phyloP scores from a whole-genome alignment of 1,139 yeast species.

The Ashbya aceris region DNA sequence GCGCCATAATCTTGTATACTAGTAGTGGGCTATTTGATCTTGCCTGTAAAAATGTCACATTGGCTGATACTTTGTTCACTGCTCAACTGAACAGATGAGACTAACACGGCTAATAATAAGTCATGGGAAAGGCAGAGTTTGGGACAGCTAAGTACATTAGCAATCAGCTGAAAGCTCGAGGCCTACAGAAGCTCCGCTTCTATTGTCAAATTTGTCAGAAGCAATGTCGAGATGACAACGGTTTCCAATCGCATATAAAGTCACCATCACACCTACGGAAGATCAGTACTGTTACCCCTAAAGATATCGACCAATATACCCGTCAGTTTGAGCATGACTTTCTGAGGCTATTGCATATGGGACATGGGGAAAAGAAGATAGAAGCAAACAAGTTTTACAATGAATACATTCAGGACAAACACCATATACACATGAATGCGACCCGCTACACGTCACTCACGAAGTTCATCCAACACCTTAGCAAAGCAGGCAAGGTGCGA shows the following conservation, averaged over 20 bases:
- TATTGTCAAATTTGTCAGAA: slow-evolving; percentile 89
- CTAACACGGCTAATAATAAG: neutral
- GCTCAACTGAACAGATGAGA: too few species aligned
- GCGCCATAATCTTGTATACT: too few species aligned
- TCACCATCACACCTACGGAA: slow-evolving; percentile 68
- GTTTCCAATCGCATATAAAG: slow-evolving; percentile 76
- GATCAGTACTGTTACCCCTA: slow-evolving; percentile 38
- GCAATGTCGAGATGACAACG: slow-evolving; percentile 94
- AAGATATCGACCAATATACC: slow-evolving; percentile 53
- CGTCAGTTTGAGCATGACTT: slow-evolving; percentile 55
- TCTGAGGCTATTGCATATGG: slow-evolving; percentile 47
- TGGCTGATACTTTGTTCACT: too few species aligned
- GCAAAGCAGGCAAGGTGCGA: slow-evolving; percentile 47
- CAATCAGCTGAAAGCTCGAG: slow-evolving; percentile 71
- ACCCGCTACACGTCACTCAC: slow-evolving; percentile 72
- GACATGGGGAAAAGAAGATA: slow-evolving; percentile 75
- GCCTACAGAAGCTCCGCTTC: slow-evolving; percentile 75
- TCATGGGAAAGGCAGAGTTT: slow-evolving; percentile 56
- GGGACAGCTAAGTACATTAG: slow-evolving; percentile 80
- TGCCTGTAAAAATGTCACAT: too few species aligned
- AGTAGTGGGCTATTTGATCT: too few species aligned
- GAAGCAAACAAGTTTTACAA: slow-evolving; percentile 84
- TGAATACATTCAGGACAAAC: slow-evolving; percentile 69
- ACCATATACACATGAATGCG: slow-evolving; percentile 86
- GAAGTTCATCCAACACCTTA: slow-evolving; percentile 58